A percentile compares a stretch with the other conserved stretches of the same genome.
These are phyloP conservation scores for Penicillium taxi DNA, from an alignment of 495 filamentous ascomycete genomes.

Conservation along the genomic window DNA sequence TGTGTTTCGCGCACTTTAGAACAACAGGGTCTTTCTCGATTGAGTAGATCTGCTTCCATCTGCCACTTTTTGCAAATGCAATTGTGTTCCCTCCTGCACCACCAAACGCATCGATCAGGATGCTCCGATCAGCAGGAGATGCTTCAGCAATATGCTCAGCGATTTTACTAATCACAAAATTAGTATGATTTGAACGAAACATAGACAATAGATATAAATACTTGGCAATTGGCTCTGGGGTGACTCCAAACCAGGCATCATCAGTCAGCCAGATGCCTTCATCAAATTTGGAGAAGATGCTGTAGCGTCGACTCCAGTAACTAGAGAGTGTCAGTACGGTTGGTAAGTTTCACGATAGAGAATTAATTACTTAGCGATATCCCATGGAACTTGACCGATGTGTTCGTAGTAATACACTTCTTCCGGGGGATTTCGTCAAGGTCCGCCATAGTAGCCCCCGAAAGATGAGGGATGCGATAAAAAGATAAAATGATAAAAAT, in stretches of 20 bases:
- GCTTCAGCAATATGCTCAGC: conserved; percentile 58
- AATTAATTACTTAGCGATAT: conserved; percentile 61
- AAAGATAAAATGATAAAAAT: too few relatives aligned
- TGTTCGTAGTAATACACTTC: conserved; percentile 57
- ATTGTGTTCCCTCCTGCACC: conserved; percentile 95
- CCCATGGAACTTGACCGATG: conserved; percentile 58
- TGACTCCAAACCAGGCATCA: conserved; percentile 92
- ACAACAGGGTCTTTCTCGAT: conserved; percentile 74
- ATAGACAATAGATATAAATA: conserved; percentile 26
- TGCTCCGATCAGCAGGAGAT: conserved; percentile 43
- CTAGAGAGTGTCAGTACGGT: conserved; percentile 34
- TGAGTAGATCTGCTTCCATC: conserved; percentile 75
- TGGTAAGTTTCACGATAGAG: neutral
- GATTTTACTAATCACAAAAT: conserved; percentile 51
- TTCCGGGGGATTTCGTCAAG: conserved; percentile 30
- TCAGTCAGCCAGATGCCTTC: conserved; percentile 85
- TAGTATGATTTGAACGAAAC: neutral
- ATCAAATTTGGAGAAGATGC: conserved; percentile 74
- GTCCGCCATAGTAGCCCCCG: conserved; percentile 21
- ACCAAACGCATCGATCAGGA: conserved; percentile 79
- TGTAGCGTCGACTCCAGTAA: conserved; percentile 83
- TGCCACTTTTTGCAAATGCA: conserved; percentile 70
- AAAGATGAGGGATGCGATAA: neutral
- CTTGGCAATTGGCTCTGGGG: conserved; percentile 83
- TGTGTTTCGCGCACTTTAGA: conserved; percentile 83